A percentile compares a stretch with the other conserved stretches of the same genome.
phyloP scores from a whole-genome alignment of 352 stramenopile species.

The Globisporangium solare region DNA sequence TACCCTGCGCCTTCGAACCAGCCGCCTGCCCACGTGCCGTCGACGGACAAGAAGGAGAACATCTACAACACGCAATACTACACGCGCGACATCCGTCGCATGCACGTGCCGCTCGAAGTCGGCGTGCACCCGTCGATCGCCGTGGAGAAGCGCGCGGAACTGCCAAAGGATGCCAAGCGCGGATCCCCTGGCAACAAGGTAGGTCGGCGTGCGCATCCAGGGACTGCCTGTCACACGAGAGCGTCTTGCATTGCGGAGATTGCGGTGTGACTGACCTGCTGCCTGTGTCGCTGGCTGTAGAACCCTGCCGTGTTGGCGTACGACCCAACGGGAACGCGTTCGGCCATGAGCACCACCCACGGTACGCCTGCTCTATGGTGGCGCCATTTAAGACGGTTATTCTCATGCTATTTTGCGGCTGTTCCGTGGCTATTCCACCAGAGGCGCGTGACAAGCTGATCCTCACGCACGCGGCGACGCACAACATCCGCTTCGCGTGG shows the following conservation, averaged over 20 bases:
- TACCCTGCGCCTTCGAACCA: constrained; percentile 76
- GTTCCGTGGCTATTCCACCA: constrained; percentile 3
- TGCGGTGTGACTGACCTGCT: not conserved
- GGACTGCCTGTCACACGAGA: too few relatives aligned
- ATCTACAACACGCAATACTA: constrained; percentile 90
- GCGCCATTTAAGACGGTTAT: not conserved
- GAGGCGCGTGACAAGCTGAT: constrained; percentile 70
- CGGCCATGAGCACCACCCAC: constrained; percentile 82
- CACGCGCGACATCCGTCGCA: constrained; percentile 81
- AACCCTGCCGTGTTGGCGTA: constrained; percentile 84
- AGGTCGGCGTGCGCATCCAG: too few relatives aligned
- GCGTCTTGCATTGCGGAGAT: too few relatives aligned
- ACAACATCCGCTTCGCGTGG: constrained; percentile 84
- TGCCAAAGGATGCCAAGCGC: constrained; percentile 60
- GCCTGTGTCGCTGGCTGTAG: constrained; percentile 6
- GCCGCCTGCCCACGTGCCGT: constrained; percentile 65
- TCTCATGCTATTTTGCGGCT: not conserved
- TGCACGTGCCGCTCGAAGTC: constrained; percentile 54
- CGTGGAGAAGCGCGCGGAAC: constrained; percentile 44
- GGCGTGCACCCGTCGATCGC: constrained; percentile 73
- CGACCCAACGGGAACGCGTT: constrained; percentile 81
- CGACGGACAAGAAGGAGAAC: constrained; percentile 63
- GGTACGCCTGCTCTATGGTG: constrained; percentile 21
- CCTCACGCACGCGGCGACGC: constrained; percentile 53
- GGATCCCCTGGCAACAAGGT: constrained; percentile 82